Base-by-base conservation (phyloP, 768 basidiomycete genomes). In the Chalciporus pseudorubinellus region DNA sequence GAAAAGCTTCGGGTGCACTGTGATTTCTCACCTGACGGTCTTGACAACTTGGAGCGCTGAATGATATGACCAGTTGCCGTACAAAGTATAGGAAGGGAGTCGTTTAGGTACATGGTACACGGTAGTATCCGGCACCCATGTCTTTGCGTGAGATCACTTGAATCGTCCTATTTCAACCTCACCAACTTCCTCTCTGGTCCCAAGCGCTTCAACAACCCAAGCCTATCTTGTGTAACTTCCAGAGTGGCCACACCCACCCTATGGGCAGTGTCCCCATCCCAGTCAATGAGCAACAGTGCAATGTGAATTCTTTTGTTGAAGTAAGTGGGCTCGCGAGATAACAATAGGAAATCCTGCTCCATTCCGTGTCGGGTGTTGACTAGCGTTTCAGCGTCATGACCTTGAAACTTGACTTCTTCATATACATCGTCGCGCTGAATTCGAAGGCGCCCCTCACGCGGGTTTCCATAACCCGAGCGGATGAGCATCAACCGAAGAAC, bases 231-330 rank as follows among this genome's bases (percentile, higher is more conserved):
- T 8, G 46, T 36, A 14, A 50, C 31, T 19, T 4, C 34, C 19
- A 55, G 12, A 29, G 12, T 42, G 4, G 43, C 31, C 28, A 57
- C 48, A 3, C 45, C 50, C 29, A 49, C 19, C 31, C 53, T 44
- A 5, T 16, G 11, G 2, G 42, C 58, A 11, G 41, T 31, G n/a
- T 45, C 39, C 10, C 29, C 59, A 7, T 46, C 43, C n/a, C 19
- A 9, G 12, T 50, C 48, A 12, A 60, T 29, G 42, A 48, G 54
- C 9, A 50, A 31, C 8, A 48, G 33, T 1, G 55, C 41, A 20
- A 44, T 41, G 28, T 38, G 19, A 7, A 38, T 7, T 14, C 21
- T 19, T 13, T 36, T 26, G 18, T 18, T 8, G 4, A 13, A 8
- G 2, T 3, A 8, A 13, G 12, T 22, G 12, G 16, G 6, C 10